phyloP scores from a whole-genome alignment of 805 yeast genomes.

The Cyberlindnera sargentensis region DNA sequence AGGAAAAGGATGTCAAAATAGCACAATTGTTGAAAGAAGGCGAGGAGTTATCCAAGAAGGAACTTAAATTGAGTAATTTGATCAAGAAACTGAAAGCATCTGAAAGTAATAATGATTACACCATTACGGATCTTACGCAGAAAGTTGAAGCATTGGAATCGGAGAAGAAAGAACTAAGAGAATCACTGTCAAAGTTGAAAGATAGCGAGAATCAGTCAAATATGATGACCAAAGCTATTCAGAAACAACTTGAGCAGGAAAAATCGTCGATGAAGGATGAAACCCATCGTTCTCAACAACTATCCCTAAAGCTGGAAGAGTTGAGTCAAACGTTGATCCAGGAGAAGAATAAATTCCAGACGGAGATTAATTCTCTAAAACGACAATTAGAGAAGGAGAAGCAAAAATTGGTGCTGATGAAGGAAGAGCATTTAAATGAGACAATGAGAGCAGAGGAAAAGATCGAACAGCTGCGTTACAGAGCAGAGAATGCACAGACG shows the following conservation, averaged over 20 bases:
- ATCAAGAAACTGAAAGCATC: constrained; percentile 54
- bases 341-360: constrained; percentile 16
- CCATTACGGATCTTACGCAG: constrained; percentile 16
- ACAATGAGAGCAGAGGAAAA: constrained; percentile 57
- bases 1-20: constrained; percentile 49
- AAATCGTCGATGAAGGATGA: constrained; percentile 18
- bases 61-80: constrained; percentile 57
- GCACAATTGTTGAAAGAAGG: constrained; percentile 70
- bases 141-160: constrained; percentile 14
- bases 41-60: constrained; percentile 61
- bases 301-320: constrained; percentile 20
- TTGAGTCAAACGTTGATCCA: constrained; percentile 18
- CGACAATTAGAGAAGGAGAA: constrained; percentile 30
- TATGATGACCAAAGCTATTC: constrained; percentile 17
- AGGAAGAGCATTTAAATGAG: constrained; percentile 31
- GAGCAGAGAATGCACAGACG: constrained; percentile 42
- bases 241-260: constrained; percentile 15
- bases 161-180: constrained; percentile 21
- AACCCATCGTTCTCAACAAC: constrained; percentile 15
- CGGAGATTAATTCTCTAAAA: constrained; percentile 26
- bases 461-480: constrained; percentile 60
- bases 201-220: constrained; percentile 21
- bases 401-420: constrained; percentile 19
- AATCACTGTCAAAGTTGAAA: constrained; percentile 21
- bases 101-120: constrained; percentile 33